phyloP scores from a whole-genome alignment of 495 filamentous ascomycete species.

The Trypethelium eluteriae region DNA sequence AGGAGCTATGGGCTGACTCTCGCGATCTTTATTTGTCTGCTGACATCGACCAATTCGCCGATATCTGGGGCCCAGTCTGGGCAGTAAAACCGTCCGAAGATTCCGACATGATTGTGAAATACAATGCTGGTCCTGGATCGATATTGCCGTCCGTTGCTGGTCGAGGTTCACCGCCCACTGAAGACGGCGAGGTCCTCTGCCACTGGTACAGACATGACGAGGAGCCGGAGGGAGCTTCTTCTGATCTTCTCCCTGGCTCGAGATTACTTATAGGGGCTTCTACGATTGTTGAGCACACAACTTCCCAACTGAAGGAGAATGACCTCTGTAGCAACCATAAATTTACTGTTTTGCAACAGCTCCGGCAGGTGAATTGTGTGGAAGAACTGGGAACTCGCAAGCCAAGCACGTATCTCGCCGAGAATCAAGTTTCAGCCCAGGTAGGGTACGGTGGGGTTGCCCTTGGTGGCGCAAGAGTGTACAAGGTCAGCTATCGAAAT shows the following conservation, averaged over 20 bases:
- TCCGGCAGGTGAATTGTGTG: conserved; percentile 13
- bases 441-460: conserved; percentile 12
- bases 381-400: conserved; percentile 15
- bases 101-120: conserved; percentile 10
- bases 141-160: background rate
- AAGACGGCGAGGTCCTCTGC: conserved; percentile 12
- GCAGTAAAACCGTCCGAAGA: conserved; percentile 8
- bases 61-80: conserved; percentile 19
- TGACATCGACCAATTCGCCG: conserved; percentile 14
- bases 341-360: conserved; percentile 4
- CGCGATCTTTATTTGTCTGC: conserved; percentile 14
- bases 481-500: conserved; percentile 6
- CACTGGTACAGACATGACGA: conserved; percentile 15
- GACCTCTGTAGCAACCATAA: background rate
- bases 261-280: conserved; percentile 14
- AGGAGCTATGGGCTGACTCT: conserved; percentile 10
- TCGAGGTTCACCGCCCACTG: conserved; percentile 5
- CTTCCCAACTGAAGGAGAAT: conserved; percentile 18
- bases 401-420: conserved; percentile 6
- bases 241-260: background rate
- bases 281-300: conserved; percentile 13
- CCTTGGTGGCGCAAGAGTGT: conserved; percentile 14
- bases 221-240: background rate
- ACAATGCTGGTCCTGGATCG: conserved; percentile 15
- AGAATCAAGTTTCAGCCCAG: conserved; percentile 9